Evolutionary conservation across 2,329 filamentous ascomycete species (phyloP), one percentile per base, ranked within the genome.

Genomic region (Bisporella sp.): DNA sequence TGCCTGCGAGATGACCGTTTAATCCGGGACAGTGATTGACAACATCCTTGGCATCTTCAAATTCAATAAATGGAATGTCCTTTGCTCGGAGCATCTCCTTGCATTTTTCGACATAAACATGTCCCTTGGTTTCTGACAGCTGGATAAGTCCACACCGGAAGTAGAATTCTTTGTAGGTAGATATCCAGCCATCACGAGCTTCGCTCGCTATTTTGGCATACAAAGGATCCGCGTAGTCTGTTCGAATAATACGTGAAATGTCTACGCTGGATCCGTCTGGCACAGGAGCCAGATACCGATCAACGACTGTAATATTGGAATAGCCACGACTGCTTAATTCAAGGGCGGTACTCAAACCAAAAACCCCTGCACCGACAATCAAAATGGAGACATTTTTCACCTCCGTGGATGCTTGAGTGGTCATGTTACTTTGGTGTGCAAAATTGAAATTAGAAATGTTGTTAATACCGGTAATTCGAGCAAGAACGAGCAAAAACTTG

Each of bases 141-240:
- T 84, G 52, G 72, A 71, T 58, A 68, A 57, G 80, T 74, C 4
- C 79, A 81, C 11, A 82, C 78, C 5, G 92, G 66, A 4, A 84
- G 70, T 7, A 93, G 71, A 0, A 88, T 88, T 37, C 74, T 76
- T 68, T 93, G 82, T 4, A 74, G 74, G 67, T 92, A 93, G 31
- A 86, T 75, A 28, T 82, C 87, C 82, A 93, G 62, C 77, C 72
- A 13, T 74, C 68, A 62, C 88, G 86, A 1, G 90, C 89, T 35
- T 79, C 73, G 13, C 79, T 75, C 28, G 85, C 89, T 43, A 97
- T 80, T 11, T 74, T 71, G 5, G 89, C 79, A 68, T 97, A 97
- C 28, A 83, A 78, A 0, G 79, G 71, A 62, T 92, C 83, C 5
- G 87, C 84, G 64, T 97, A 97, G 73, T 97, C 92, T 46, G 79